Base-by-base conservation (phyloP, 768 basidiomycete genomes). In the Mrakia blollopis region DNA sequence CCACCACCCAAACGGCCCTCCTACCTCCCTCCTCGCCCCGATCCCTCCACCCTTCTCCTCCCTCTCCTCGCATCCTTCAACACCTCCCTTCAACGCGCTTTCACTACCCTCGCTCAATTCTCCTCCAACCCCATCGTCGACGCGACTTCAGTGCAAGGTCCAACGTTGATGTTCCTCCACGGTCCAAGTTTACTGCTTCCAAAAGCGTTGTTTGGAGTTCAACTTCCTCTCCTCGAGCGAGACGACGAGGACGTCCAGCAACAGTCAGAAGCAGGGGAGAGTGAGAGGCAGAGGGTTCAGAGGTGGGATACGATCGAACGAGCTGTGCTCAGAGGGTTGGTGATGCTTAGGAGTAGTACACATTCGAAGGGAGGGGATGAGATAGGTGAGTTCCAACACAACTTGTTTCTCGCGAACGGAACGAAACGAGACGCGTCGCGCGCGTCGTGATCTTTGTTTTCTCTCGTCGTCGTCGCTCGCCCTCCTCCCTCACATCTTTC, bases 271-370 rank as follows among this genome's bases (percentile, higher is more conserved):
- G 30, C 10, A 32, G 18, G 32, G 6, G 63, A 65, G 47, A 3
- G 47, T 18, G 47, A 3, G 9, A 2, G 52, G 5, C 21, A 54
- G 52, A 21, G 52, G 23, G 52, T n/a, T 2, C 52, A 54, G 52
- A 25, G 57, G 65, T 68, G 65, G 65, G 65, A 68, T n/a, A n/a
- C 65, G 65, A 39, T 41, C 1, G 65, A 68, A n/a, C 18, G 65
- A 44, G 65, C 65, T 35, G 65, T 68, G 1, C 65, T 68, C 2
- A 68, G 65, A 10, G 65, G 65, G 14, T 23, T 68, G 65, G 37
- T 68, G 9, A 25, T 25, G 65, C 35, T 68, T 16, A 21, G 65
- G 39, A n/a, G 35, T n/a, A 39, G 25, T 9, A 37, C 10, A 39
- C 37, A 0, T 9, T 21, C 9, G 2, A 47, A 2, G 32, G 65